These are phyloP conservation scores for Grigorovia transvaalensis DNA, from an alignment of 805 yeast genomes.

Conservation along the genomic window DNA sequence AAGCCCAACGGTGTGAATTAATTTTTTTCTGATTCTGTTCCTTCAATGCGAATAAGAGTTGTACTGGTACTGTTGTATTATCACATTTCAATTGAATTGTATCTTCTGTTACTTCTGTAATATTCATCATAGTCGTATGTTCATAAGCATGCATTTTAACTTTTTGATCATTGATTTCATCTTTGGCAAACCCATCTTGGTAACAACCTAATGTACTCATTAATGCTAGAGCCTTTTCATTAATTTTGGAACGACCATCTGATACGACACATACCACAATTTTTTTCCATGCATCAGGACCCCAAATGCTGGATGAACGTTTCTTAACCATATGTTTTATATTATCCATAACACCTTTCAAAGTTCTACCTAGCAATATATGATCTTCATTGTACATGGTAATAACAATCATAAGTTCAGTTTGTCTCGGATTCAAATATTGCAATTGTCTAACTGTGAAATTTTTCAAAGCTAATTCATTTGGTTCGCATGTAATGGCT, in stretches of 20 bases:
- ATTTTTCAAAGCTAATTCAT: slow-evolving; percentile 46
- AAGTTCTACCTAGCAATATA: slow-evolving; percentile 66
- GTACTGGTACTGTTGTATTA: slow-evolving; percentile 65
- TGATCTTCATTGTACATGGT: slow-evolving; percentile 91
- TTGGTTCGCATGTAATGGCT: slow-evolving; percentile 89
- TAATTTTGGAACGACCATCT: slow-evolving; percentile 82
- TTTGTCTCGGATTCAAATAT: slow-evolving; percentile 66
- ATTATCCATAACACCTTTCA: slow-evolving; percentile 85
- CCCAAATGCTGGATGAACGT: slow-evolving; percentile 71
- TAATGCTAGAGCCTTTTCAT: slow-evolving; percentile 68
- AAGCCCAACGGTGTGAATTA: slow-evolving; percentile 94
- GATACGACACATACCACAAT: slow-evolving; percentile 81
- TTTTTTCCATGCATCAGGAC: slow-evolving; percentile 91
- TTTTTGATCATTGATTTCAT: slow-evolving; percentile 69
- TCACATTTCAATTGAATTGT: slow-evolving; percentile 45
- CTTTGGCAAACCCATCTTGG: slow-evolving; percentile 94
- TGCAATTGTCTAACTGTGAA: slow-evolving; percentile 79
- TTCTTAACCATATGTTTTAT: slow-evolving; percentile 62
- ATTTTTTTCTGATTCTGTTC: slow-evolving; percentile 84
- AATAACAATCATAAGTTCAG: slow-evolving; percentile 76
- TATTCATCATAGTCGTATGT: slow-evolving; percentile 86
- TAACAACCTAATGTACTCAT: slow-evolving; percentile 81
- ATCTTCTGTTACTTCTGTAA: slow-evolving; percentile 51
- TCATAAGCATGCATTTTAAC: slow-evolving; percentile 88
- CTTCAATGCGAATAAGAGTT: slow-evolving; percentile 78